These are phyloP conservation scores for Plasmopara halstedii DNA, from an alignment of 352 stramenopile genomes.

Conservation along the genomic window DNA sequence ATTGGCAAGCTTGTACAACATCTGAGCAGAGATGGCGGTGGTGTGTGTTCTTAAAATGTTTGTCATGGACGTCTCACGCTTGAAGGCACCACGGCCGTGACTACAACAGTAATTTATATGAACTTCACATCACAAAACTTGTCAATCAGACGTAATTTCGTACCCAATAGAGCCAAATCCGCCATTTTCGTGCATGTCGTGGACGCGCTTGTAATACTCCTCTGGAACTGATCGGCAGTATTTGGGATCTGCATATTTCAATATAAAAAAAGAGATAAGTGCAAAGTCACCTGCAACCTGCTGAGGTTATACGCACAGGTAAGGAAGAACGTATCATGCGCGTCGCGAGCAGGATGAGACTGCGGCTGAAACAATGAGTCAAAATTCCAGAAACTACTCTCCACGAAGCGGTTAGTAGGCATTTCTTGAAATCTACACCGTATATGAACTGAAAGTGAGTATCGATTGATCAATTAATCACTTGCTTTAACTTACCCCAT, in stretches of 20 bases:
- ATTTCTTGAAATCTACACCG: conserved; percentile 95
- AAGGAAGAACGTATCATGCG: conserved; percentile 99
- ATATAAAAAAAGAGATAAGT: neutral
- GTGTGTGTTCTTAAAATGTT: conserved; percentile 99
- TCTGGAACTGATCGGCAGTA: conserved; percentile 88
- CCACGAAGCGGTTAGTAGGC: conserved; percentile 98
- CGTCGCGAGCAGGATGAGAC: conserved; percentile 97
- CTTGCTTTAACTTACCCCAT: conserved; percentile 85
- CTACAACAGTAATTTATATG: conserved; percentile 18
- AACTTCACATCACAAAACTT: no score
- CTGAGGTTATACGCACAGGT: conserved; percentile 52
- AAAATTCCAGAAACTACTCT: conserved; percentile 99
- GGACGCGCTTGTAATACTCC: conserved; percentile 98
- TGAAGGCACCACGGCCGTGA: conserved; percentile 81
- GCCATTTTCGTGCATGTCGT: conserved; percentile 97
- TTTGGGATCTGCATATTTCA: conserved; percentile 41
- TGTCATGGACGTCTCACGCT: conserved; percentile 96
- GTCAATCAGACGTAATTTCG: neutral
- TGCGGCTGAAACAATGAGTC: conserved; percentile 99
- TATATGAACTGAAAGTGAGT: neutral
- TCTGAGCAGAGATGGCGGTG: conserved; percentile 97
- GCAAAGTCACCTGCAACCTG: neutral
- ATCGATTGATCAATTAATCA: neutral
- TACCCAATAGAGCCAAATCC: conserved; percentile 96
- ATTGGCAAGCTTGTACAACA: conserved; percentile 97